These are phyloP conservation scores for Moesziomyces aphidis DNA, from an alignment of 1,284 basidiomycete genomes.

Conservation along the genomic window DNA sequence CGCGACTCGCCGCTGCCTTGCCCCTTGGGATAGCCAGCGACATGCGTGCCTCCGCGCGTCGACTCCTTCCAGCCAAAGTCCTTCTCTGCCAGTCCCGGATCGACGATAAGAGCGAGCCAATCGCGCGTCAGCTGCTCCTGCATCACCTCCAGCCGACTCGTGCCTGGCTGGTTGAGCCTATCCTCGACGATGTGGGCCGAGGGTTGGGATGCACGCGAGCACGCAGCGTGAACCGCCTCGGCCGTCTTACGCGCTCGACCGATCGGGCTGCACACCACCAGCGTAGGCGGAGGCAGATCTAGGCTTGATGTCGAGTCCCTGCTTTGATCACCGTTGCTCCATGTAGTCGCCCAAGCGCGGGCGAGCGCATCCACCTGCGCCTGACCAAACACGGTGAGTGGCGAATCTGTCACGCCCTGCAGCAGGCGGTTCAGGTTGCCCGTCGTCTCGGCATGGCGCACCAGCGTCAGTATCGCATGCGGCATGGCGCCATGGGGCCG, in stretches of 20 bases:
- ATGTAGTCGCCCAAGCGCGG: constrained; percentile 19
- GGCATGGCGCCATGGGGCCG: constrained; percentile 9
- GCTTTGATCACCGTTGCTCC: not conserved
- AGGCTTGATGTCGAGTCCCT: constrained; percentile 11
- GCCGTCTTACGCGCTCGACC: constrained; percentile 55
- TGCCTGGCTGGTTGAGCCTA: not conserved
- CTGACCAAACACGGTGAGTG: constrained; percentile 50
- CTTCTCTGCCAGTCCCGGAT: constrained; percentile 37
- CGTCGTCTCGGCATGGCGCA: constrained; percentile 61
- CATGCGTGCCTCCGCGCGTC: constrained; percentile 43
- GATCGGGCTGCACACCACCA: constrained; percentile 56
- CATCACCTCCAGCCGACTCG: not conserved
- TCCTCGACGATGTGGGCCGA: constrained; percentile 10
- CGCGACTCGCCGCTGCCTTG: constrained; percentile 29
- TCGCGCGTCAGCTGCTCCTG: not conserved
- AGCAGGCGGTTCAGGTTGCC: constrained; percentile 62
- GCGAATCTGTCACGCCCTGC: constrained; percentile 62
- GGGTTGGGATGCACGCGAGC: not conserved
- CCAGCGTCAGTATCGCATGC: constrained; percentile 52
- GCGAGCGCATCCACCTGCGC: constrained; percentile 55
- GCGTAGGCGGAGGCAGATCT: constrained; percentile 40
- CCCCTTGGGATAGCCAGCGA: constrained; percentile 40
- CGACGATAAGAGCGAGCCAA: constrained; percentile 20
- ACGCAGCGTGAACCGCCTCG: constrained; percentile 38
- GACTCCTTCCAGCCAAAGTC: constrained; percentile 56